Evolutionary conservation across 352 stramenopile species (phyloP).

Genomic region (Pseudoperonospora humuli): DNA sequence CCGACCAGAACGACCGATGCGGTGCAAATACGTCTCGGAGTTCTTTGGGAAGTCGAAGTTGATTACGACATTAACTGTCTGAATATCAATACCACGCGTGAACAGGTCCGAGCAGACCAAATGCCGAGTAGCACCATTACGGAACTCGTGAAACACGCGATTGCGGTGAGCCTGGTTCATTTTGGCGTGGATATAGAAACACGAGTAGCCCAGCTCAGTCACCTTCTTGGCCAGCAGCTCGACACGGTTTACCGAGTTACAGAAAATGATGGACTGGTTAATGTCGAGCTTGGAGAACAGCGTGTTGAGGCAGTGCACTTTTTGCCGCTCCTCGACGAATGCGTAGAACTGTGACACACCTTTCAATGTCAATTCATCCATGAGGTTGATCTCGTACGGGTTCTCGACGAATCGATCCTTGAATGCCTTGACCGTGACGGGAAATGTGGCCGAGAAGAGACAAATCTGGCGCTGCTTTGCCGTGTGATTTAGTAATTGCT

Average conservation of each 20-base stretch:
- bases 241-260: slow-evolving; percentile 98
- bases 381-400: slow-evolving; percentile 99
- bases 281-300: slow-evolving; percentile 99
- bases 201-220: slow-evolving; percentile 98
- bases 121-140: slow-evolving; percentile 94
- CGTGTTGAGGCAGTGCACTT: slow-evolving; percentile 99
- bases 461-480: slow-evolving; percentile 96
- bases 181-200: slow-evolving; percentile 99
- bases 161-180: slow-evolving; percentile 99
- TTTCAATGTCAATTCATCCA: slow-evolving; percentile 98
- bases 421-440: slow-evolving; percentile 98
- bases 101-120: slow-evolving; percentile 99
- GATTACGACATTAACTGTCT: slow-evolving; percentile 99
- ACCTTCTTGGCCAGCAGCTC: slow-evolving; percentile 99
- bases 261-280: slow-evolving; percentile 99
- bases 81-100: slow-evolving; percentile 99
- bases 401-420: slow-evolving; percentile 98
- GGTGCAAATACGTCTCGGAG: slow-evolving; percentile 99
- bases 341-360: slow-evolving; percentile 99
- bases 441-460: slow-evolving; percentile 99
- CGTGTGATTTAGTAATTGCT: slow-evolving; percentile 95
- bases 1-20: slow-evolving; percentile 96
- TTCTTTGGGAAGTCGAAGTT: slow-evolving; percentile 99
- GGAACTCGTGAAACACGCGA: slow-evolving; percentile 99
- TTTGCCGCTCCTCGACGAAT: slow-evolving; percentile 98